Evolutionary conservation across 2,329 filamentous ascomycete genomes (phyloP).

Genomic region (Orbilia oligospora): DNA sequence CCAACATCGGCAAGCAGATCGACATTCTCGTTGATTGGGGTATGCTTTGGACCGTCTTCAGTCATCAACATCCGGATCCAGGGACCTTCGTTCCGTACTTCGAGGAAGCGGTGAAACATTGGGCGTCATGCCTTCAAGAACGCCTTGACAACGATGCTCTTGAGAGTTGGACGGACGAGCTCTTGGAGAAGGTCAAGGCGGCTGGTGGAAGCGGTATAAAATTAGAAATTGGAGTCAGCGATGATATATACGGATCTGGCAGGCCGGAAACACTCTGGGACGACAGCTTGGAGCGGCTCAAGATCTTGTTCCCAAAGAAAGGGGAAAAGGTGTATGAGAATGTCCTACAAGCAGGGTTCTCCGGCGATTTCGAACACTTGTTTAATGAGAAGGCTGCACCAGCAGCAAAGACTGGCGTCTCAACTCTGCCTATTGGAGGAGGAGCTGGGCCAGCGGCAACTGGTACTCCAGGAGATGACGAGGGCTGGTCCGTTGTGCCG

Average conservation of each 20-base stretch:
- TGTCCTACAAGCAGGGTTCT: constrained; percentile 48
- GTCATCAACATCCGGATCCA: constrained; percentile 51
- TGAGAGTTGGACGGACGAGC: constrained; percentile 50
- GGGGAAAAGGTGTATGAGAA: constrained; percentile 48
- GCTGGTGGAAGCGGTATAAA: constrained; percentile 32
- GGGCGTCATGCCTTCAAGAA: constrained; percentile 54
- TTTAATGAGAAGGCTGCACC: constrained; percentile 45
- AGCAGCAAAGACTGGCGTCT: constrained; percentile 18
- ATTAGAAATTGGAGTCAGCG: constrained; percentile 51
- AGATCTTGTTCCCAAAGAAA: constrained; percentile 45
- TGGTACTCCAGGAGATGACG: constrained; percentile 36
- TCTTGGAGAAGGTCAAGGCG: constrained; percentile 50
- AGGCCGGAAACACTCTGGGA: constrained; percentile 47
- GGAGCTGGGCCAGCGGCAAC: constrained; percentile 10
- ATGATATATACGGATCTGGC: constrained; percentile 31
- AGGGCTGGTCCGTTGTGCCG: constrained; percentile 53
- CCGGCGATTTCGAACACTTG: constrained; percentile 49
- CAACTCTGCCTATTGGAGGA: constrained; percentile 49
- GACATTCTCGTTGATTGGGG: constrained; percentile 48
- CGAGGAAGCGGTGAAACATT: constrained; percentile 45
- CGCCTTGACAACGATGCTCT: constrained; percentile 55
- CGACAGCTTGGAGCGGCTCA: not conserved
- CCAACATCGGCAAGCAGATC: constrained; percentile 34
- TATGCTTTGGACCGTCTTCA: constrained; percentile 50
- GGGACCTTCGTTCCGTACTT: constrained; percentile 53